Evolutionary conservation across 192 early-diverging fungal genomes (phyloP).

Genomic region (Phlyctochytrium bullatum): DNA sequence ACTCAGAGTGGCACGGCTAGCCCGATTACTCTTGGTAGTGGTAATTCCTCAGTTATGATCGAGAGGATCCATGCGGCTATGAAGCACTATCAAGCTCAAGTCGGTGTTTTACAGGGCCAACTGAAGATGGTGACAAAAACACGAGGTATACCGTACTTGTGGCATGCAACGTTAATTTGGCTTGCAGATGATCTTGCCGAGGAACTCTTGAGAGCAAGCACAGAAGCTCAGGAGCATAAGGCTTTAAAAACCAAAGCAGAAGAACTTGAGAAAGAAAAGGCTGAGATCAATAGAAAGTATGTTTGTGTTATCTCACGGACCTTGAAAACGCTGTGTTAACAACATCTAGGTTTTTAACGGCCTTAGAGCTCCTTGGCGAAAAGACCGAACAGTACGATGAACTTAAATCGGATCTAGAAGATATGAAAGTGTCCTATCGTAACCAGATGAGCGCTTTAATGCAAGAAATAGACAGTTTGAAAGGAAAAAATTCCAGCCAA

Average conservation of each 20-base stretch:
- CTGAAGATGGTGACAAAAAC: slow-evolving; percentile 58
- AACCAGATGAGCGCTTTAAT: background rate
- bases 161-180: background rate
- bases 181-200: slow-evolving; percentile 64
- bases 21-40: background rate
- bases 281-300: slow-evolving; percentile 57
- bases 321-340: background rate
- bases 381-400: slow-evolving; percentile 84
- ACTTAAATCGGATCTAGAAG: slow-evolving; percentile 81
- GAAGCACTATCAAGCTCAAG: slow-evolving; percentile 65
- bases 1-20: background rate
- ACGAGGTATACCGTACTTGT: slow-evolving; percentile 35
- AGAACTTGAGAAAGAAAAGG: slow-evolving; percentile 50
- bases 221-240: slow-evolving; percentile 56
- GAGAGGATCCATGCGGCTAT: slow-evolving; percentile 61
- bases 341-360: slow-evolving; percentile 54
- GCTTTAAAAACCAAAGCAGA: slow-evolving; percentile 18
- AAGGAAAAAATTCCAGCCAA: too few species aligned
- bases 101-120: slow-evolving; percentile 63
- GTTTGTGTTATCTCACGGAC: background rate
- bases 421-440: slow-evolving; percentile 37
- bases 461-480: background rate
- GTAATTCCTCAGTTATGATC: slow-evolving; percentile 41
- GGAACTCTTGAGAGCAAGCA: slow-evolving; percentile 66
- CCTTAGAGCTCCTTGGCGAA: slow-evolving; percentile 87